Conservation (phyloP, 1,284 basidiomycete genomes). For the Paramarasmius palmivorus region DNA sequence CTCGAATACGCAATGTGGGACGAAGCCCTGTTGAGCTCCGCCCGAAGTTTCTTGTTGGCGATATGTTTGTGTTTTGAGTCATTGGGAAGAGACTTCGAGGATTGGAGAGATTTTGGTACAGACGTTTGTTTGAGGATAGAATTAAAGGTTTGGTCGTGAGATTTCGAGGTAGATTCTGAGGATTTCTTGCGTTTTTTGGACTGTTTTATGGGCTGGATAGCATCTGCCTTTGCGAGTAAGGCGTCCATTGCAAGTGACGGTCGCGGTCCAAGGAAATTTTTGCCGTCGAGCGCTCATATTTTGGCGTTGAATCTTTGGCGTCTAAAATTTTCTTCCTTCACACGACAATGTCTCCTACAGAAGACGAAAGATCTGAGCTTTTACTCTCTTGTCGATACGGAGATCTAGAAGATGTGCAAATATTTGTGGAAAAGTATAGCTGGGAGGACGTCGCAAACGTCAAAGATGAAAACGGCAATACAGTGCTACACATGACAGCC, state of each 20-base stretch:
- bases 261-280: constrained; percentile 2
- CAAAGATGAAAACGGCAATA: constrained; percentile 79
- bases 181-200: constrained; percentile 38
- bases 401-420: constrained; percentile 74
- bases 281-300: no score
- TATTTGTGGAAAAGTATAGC: constrained; percentile 63
- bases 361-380: constrained; percentile 74
- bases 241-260: constrained; percentile 53
- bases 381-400: constrained; percentile 86
- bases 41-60: constrained; percentile 73
- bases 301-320: no score
- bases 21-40: constrained; percentile 64
- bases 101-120: constrained; percentile 62
- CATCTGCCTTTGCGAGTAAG: constrained; percentile 70
- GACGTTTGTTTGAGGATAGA: constrained; percentile 60
- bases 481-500: constrained; percentile 79
- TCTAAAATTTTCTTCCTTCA: background rate
- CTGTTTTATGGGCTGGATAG: constrained; percentile 52
- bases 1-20: constrained; percentile 57
- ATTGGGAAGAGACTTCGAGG: constrained; percentile 41
- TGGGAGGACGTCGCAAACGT: constrained; percentile 53
- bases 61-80: constrained; percentile 60
- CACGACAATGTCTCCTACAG: constrained; percentile 32
- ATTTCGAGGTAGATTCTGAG: constrained; percentile 20
- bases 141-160: constrained; percentile 42